Conservation (phyloP, 169 alveolate species). For the Plasmodium yoelii region DNA sequence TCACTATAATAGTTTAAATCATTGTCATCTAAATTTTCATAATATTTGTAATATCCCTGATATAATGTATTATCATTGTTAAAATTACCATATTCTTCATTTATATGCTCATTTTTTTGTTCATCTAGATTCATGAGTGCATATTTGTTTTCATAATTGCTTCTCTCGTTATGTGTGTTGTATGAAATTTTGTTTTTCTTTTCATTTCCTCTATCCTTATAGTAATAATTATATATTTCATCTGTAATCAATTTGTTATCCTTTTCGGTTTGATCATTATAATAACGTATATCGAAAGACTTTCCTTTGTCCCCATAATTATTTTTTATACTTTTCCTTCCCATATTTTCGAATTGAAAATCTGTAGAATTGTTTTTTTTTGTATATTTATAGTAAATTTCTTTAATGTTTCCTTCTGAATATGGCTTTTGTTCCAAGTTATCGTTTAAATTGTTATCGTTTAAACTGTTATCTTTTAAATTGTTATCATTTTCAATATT, state of each 20-base stretch:
- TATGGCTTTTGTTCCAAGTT: no score
- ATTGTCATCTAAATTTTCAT: neutral
- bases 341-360: neutral
- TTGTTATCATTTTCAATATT: no score
- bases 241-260: neutral
- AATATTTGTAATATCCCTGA: neutral
- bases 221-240: neutral
- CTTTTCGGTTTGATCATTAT: neutral
- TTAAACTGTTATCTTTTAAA: no score
- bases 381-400: neutral
- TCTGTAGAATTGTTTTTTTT: neutral
- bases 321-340: neutral
- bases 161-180: neutral
- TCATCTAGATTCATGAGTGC: neutral
- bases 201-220: neutral
- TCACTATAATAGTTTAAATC: neutral
- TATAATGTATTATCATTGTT: neutral
- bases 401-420: neutral
- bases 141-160: neutral
- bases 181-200: neutral
- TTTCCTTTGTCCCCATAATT: neutral
- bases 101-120: neutral
- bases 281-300: neutral
- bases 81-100: neutral
- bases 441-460: no score